Evolutionary conservation across 345 rosid species (phyloP).

Genomic region (Heritiera fomes): DNA sequence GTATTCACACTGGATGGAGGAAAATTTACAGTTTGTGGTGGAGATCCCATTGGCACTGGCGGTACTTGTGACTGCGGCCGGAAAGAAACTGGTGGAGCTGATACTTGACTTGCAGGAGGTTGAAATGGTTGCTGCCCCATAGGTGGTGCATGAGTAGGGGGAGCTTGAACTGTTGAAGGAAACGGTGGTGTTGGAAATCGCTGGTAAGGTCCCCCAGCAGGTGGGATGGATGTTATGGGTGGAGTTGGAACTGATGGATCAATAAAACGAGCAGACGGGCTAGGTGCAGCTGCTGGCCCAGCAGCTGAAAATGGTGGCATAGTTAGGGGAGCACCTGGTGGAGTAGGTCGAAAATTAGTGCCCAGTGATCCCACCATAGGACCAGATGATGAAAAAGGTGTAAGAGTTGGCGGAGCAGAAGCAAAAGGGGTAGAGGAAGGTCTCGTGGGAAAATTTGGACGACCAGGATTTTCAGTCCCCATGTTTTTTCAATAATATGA

Average conservation of each 20-base stretch:
- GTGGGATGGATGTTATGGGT: slow-evolving; percentile 49
- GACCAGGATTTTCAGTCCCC: slow-evolving; percentile 72
- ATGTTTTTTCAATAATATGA: slow-evolving; percentile 35
- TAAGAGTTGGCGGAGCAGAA: slow-evolving; percentile 52
- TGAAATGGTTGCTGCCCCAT: slow-evolving; percentile 54
- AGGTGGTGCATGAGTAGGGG: slow-evolving; percentile 44
- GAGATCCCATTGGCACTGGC: slow-evolving; percentile 63
- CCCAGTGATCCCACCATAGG: slow-evolving; percentile 47
- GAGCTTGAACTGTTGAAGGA: slow-evolving; percentile 43
- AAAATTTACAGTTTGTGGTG: slow-evolving; percentile 42
- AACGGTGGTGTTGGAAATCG: slow-evolving; percentile 58
- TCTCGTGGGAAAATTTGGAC: slow-evolving; percentile 55
- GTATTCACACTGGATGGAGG: slow-evolving; percentile 39
- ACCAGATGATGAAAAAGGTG: slow-evolving; percentile 60
- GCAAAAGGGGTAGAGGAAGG: slow-evolving; percentile 62
- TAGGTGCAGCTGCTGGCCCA: slow-evolving; percentile 35
- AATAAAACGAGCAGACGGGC: slow-evolving; percentile 26
- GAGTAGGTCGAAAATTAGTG: slow-evolving; percentile 48
- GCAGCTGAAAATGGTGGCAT: slow-evolving; percentile 43
- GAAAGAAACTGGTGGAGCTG: slow-evolving; percentile 39
- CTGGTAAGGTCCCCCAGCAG: slow-evolving; percentile 52
- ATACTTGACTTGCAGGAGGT: slow-evolving; percentile 56
- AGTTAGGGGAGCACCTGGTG: slow-evolving; percentile 49
- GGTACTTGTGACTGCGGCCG: slow-evolving; percentile 55
- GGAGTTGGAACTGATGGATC: slow-evolving; percentile 38